phyloP scores from a whole-genome alignment of 2,329 filamentous ascomycete genomes.

The Colletotrichum endophyticum region DNA sequence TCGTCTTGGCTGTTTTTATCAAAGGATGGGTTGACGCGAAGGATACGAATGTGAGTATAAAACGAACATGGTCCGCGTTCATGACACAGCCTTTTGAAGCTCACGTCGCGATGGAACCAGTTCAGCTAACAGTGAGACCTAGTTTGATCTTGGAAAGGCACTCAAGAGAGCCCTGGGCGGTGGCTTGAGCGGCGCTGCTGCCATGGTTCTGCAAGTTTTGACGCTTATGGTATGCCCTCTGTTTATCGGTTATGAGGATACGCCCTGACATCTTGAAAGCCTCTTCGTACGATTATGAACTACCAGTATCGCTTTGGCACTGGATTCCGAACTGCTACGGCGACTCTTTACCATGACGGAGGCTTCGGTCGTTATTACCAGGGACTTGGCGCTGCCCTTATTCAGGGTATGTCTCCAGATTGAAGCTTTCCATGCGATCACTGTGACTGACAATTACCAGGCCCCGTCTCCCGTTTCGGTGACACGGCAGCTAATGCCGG shows the following conservation, averaged over 20 bases:
- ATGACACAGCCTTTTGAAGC: not conserved
- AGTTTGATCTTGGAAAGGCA: conserved; percentile 51
- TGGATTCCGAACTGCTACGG: conserved; percentile 41
- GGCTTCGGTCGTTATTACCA: conserved; percentile 50
- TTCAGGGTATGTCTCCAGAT: conserved; percentile 39
- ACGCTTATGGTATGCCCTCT: conserved; percentile 45
- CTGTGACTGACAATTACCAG: conserved; percentile 23
- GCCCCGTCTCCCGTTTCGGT: conserved; percentile 49
- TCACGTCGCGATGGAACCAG: not conserved
- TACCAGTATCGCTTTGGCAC: conserved; percentile 54
- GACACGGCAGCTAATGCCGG: conserved; percentile 55
- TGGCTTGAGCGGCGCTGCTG: conserved; percentile 51
- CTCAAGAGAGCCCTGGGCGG: conserved; percentile 49
- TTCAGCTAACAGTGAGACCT: not conserved
- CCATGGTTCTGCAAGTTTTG: conserved; percentile 53
- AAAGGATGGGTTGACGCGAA: conserved; percentile 51
- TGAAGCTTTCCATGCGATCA: not conserved
- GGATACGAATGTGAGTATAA: conserved; percentile 41
- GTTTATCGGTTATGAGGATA: not conserved
- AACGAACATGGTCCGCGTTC: not conserved
- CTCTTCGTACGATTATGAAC: conserved; percentile 55
- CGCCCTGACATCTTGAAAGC: conserved; percentile 30
- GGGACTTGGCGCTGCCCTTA: conserved; percentile 46
- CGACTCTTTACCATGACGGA: conserved; percentile 45
- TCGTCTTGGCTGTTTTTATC: conserved; percentile 42